Conservation (phyloP, 1,139 yeast species). For the Candida sp. region DNA sequence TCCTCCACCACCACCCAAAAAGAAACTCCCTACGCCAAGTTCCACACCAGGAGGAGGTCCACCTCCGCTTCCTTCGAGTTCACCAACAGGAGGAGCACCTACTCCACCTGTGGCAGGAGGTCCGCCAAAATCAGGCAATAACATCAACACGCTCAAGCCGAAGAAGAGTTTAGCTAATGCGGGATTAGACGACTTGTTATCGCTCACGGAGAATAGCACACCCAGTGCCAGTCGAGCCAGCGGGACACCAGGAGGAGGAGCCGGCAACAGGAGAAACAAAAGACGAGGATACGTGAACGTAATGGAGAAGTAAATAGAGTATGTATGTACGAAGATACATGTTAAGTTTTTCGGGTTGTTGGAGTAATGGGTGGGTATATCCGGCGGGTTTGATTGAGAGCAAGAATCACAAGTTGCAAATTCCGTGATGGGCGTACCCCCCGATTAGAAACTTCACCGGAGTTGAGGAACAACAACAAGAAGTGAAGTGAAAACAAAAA, state of each 20-base stretch:
- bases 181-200: slow-evolving; percentile 73
- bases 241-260: slow-evolving; percentile 37
- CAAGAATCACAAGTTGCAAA: neutral
- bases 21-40: slow-evolving; percentile 18
- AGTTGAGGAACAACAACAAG: too few species aligned
- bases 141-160: slow-evolving; percentile 4
- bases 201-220: slow-evolving; percentile 34
- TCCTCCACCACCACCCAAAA: slow-evolving; percentile 74
- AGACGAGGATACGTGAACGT: slow-evolving; percentile 82
- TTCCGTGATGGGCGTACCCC: neutral
- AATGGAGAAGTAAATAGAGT: slow-evolving; percentile 40
- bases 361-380: neutral
- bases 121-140: neutral
- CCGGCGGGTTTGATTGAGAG: neutral
- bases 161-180: slow-evolving; percentile 41
- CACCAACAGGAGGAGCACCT: slow-evolving; percentile 6
- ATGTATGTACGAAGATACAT: neutral
- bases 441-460: too few species aligned
- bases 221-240: slow-evolving; percentile 17
- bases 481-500: neutral
- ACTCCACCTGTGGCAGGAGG: neutral
- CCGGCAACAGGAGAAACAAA: slow-evolving; percentile 64
- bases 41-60: slow-evolving; percentile 10
- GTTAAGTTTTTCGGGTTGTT: neutral
- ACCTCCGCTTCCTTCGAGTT: slow-evolving; percentile 13